A percentile compares a stretch with the other conserved stretches of the same genome.
These are phyloP conservation scores for Microstroma glucosiphilum DNA, from an alignment of 1,284 basidiomycete species.

Conservation along the genomic window DNA sequence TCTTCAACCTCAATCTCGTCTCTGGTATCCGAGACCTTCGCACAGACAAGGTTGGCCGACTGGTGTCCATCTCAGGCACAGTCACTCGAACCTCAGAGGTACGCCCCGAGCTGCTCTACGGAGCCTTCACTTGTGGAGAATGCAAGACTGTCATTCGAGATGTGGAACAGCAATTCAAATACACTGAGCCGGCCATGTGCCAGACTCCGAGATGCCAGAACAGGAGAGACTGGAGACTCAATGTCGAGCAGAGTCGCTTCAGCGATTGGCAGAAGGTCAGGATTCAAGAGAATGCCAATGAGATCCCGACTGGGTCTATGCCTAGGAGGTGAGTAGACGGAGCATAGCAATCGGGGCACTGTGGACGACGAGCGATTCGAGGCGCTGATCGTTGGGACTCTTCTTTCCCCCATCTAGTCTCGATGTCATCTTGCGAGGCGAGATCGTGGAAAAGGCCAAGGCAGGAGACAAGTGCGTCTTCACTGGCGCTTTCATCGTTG, in stretches of 20 bases:
- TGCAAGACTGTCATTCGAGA: slow-evolving; percentile 84
- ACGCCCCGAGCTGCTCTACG: slow-evolving; percentile 84
- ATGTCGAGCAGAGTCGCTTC: slow-evolving; percentile 93
- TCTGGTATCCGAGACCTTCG: slow-evolving; percentile 87
- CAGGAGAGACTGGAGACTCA: slow-evolving; percentile 80
- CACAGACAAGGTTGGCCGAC: slow-evolving; percentile 44
- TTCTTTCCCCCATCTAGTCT: slow-evolving; percentile 56
- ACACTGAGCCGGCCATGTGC: slow-evolving; percentile 94
- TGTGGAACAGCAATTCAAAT: slow-evolving; percentile 99
- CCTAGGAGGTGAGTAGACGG: slow-evolving; percentile 60
- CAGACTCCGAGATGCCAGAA: slow-evolving; percentile 90
- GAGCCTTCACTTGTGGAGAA: slow-evolving; percentile 84
- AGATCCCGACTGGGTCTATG: slow-evolving; percentile 98
- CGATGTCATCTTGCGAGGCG: slow-evolving; percentile 89
- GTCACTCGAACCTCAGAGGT: slow-evolving; percentile 98
- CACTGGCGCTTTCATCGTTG: slow-evolving; percentile 95
- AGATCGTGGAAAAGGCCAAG: slow-evolving; percentile 94
- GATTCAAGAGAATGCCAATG: slow-evolving; percentile 97
- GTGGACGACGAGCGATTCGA: no score
- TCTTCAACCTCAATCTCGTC: slow-evolving; percentile 90
- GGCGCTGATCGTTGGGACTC: no score
- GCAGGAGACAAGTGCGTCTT: slow-evolving; percentile 98
- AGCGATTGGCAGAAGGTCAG: slow-evolving; percentile 99
- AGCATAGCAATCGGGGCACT: no score
- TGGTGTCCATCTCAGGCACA: slow-evolving; percentile 44